These are phyloP conservation scores for Globisporangium camurandrum DNA, from an alignment of 352 stramenopile species.

Conservation along the genomic window DNA sequence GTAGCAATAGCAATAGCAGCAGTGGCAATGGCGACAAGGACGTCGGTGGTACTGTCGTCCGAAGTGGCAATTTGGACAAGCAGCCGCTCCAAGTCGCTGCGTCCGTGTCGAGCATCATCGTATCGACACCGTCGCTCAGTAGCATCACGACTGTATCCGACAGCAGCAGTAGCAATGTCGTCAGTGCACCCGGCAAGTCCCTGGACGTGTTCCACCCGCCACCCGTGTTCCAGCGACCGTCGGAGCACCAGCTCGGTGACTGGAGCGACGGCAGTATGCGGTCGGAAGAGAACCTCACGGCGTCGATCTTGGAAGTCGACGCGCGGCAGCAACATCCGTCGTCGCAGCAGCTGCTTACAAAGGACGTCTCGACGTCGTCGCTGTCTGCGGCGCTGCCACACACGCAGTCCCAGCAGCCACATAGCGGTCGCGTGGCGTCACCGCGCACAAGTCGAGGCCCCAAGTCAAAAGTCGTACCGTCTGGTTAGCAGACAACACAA, in stretches of 20 bases:
- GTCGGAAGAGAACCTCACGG: constrained; percentile 10
- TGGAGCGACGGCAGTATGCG: constrained; percentile 10
- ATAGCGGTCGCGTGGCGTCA: constrained; percentile 7
- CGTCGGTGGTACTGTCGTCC: not conserved
- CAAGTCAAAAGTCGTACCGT: constrained; percentile 35
- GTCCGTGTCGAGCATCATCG: constrained; percentile 16
- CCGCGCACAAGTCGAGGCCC: constrained; percentile 13
- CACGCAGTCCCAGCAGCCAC: constrained; percentile 3
- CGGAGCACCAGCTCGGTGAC: constrained; percentile 5
- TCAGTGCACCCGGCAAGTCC: not conserved
- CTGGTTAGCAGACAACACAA: constrained; percentile 17
- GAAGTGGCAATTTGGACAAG: constrained; percentile 12
- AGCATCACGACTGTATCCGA: no score
- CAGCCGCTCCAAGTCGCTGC: constrained; percentile 9
- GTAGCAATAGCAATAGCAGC: no score
- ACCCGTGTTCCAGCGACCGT: not conserved
- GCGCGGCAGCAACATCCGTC: constrained; percentile 5
- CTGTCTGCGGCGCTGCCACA: constrained; percentile 10
- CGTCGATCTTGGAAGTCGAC: constrained; percentile 8
- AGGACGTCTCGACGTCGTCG: constrained; percentile 15
- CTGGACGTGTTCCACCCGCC: not conserved
- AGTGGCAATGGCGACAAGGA: constrained; percentile 11
- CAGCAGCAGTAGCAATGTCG: no score
- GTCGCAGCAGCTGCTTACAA: constrained; percentile 10
- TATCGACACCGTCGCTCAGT: constrained; percentile 9